phyloP scores from a whole-genome alignment of 2,329 filamentous ascomycete species.

The Fonsecaea pedrosoi region DNA sequence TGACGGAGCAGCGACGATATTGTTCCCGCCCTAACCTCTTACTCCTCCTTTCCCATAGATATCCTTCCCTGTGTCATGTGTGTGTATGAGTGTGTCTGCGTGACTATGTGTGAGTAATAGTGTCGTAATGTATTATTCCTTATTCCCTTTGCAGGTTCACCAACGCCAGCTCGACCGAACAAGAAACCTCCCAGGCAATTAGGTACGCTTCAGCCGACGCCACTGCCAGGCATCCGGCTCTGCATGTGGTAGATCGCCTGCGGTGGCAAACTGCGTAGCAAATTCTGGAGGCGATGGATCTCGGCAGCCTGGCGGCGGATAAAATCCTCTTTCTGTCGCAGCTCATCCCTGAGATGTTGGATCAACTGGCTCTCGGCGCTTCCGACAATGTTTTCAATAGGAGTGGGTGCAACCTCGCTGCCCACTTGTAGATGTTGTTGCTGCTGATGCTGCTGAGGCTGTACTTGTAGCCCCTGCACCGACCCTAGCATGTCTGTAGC shows the following conservation, averaged over 20 bases:
- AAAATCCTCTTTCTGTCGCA: conserved; percentile 31
- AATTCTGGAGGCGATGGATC: conserved; percentile 29
- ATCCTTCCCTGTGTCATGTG: no score
- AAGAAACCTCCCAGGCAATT: no score
- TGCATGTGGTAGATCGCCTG: conserved; percentile 30
- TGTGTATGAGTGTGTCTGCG: no score
- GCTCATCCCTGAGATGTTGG: conserved; percentile 24
- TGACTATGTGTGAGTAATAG: no score
- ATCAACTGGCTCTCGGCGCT: conserved; percentile 26
- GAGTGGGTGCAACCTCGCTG: conserved; percentile 12
- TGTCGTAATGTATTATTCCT: background rate
- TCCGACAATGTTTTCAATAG: conserved; percentile 3
- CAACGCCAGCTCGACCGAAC: no score
- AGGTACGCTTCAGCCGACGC: conserved; percentile 13
- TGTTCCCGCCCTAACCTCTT: background rate
- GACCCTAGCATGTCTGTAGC: background rate
- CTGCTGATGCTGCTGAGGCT: background rate
- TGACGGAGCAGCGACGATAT: background rate
- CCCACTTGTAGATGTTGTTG: conserved; percentile 9
- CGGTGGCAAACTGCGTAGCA: conserved; percentile 31
- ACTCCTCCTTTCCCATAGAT: background rate
- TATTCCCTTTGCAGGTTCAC: no score
- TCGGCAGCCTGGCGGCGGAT: conserved; percentile 31
- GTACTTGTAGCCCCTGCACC: conserved; percentile 1
- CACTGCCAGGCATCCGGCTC: conserved; percentile 25